Evolutionary conservation across 352 stramenopile species (phyloP).

Genomic region (Vaucheria bursata): DNA sequence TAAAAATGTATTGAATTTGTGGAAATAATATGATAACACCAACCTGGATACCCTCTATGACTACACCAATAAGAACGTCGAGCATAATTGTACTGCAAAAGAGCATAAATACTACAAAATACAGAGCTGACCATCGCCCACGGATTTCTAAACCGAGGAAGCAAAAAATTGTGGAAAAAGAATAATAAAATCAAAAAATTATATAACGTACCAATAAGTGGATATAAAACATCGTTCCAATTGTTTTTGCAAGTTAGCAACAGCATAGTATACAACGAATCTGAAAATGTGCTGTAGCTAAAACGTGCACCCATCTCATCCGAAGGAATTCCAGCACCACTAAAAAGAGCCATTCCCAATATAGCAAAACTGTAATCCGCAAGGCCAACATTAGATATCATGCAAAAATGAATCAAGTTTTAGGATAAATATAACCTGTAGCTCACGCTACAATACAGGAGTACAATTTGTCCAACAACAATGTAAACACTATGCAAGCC

Average conservation of each 20-base stretch:
- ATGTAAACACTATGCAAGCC: not conserved
- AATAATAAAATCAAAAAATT: too few relatives aligned
- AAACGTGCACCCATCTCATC: not conserved
- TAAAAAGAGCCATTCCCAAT: not conserved
- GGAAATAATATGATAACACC: not conserved
- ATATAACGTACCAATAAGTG: constrained; percentile 19
- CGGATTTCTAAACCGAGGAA: not conserved
- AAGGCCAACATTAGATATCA: too few relatives aligned
- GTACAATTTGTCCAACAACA: not conserved
- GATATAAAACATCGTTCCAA: constrained; percentile 46
- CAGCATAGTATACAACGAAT: constrained; percentile 21
- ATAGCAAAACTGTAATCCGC: not conserved
- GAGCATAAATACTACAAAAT: constrained; percentile 44
- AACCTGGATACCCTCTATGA: constrained; percentile 40
- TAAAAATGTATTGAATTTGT: not conserved
- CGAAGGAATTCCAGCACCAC: not conserved
- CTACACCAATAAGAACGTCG: constrained; percentile 40
- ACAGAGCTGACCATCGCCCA: constrained; percentile 34
- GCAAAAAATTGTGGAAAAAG: constrained; percentile 8
- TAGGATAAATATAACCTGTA: not conserved
- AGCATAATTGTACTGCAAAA: constrained; percentile 47
- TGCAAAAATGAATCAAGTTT: not conserved
- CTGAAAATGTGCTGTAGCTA: not conserved
- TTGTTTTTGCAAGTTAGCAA: constrained; percentile 45
- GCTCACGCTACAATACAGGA: not conserved